phyloP scores from a whole-genome alignment of 768 basidiomycete species.

The Naganishia randhawae region DNA sequence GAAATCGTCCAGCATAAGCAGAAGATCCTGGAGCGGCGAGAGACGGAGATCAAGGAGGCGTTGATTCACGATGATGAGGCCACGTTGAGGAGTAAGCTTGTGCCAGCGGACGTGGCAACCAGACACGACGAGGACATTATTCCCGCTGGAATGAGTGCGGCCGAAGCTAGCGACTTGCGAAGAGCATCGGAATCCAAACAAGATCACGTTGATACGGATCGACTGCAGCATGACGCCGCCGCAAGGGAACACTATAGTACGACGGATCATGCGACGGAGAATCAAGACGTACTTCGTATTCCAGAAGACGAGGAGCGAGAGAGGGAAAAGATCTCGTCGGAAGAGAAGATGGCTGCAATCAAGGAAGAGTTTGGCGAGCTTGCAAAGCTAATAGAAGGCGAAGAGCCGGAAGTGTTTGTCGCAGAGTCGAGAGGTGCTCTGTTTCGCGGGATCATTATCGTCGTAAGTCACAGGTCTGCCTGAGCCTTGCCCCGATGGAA shows the following conservation, averaged over 20 bases:
- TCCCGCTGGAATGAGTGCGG: conserved; percentile 14
- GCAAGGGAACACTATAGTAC: background rate
- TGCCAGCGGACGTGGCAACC: conserved; percentile 17
- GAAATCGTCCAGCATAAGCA: conserved; percentile 13
- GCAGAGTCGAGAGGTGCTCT: conserved; percentile 59
- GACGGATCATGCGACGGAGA: background rate
- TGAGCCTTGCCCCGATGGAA: background rate
- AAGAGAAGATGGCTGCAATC: conserved; percentile 57
- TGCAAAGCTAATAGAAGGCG: conserved; percentile 48
- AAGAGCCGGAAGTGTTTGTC: conserved; percentile 56
- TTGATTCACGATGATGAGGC: conserved; percentile 19
- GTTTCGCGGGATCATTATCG: conserved; percentile 56
- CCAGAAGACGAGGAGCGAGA: conserved; percentile 5
- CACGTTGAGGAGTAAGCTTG: conserved; percentile 10
- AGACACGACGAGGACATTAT: conserved; percentile 17
- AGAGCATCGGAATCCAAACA: background rate
- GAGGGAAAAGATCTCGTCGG: conserved; percentile 51
- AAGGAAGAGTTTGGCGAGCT: conserved; percentile 61
- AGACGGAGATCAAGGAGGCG: conserved; percentile 24
- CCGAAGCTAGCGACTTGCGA: background rate
- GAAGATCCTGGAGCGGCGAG: background rate
- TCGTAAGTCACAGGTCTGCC: conserved; percentile 49
- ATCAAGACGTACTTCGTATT: background rate
- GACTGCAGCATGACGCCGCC: background rate
- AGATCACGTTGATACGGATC: background rate